Conservation (phyloP, 345 rosid genomes). For the Gossypium longicalyx region DNA sequence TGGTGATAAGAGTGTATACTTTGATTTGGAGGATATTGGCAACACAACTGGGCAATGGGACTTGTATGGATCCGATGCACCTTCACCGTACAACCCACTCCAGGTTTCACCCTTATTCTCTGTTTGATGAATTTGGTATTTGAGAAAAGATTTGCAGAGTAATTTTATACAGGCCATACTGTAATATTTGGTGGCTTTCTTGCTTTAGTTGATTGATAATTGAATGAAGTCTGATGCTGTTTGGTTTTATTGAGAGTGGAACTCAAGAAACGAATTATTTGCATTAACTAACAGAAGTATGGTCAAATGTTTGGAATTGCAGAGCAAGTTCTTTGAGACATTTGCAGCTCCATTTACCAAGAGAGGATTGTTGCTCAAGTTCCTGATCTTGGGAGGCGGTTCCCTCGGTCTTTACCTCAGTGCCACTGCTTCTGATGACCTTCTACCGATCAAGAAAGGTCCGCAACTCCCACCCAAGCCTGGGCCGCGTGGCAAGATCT, state of each 20-base stretch:
- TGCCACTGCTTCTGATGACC: constrained; percentile 58
- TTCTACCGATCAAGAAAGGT: constrained; percentile 87
- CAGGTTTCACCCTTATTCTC: constrained; percentile 45
- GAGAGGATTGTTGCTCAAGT: constrained; percentile 92
- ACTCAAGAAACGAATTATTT: too few species aligned
- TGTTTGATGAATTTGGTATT: background rate
- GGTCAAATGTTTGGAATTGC: constrained; percentile 22
- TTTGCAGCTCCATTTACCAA: constrained; percentile 91
- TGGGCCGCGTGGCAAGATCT: constrained; percentile 91
- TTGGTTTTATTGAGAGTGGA: too few species aligned
- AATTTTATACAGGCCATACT: background rate
- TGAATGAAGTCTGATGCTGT: too few species aligned
- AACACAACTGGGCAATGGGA: constrained; percentile 98
- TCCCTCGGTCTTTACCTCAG: constrained; percentile 64
- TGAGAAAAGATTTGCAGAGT: background rate
- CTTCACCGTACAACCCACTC: constrained; percentile 91
- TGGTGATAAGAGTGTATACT: constrained; percentile 95
- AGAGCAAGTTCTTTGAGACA: constrained; percentile 99
- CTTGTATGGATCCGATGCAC: constrained; percentile 92
- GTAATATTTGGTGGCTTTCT: background rate
- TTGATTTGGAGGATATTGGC: constrained; percentile 92
- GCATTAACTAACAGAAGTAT: background rate
- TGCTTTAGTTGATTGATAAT: background rate
- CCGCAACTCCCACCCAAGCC: constrained; percentile 89
- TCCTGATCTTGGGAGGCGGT: constrained; percentile 85